Evolutionary conservation across 768 basidiomycete species (phyloP).

Genomic region (Phylloporus sp.): DNA sequence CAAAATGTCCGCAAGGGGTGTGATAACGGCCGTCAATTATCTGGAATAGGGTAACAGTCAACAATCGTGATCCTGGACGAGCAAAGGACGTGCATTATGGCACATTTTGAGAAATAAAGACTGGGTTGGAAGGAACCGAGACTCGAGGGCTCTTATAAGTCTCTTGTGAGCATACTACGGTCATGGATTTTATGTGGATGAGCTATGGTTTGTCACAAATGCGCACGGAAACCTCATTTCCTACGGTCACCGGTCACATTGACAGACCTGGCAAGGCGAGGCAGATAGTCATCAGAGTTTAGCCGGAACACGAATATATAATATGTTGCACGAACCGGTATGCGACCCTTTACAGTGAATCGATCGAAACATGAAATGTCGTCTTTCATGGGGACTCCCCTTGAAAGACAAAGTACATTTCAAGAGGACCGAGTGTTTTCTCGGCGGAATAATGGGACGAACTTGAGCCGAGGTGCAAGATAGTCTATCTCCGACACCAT

Average conservation of each 20-base stretch:
- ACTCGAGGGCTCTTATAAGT: slow-evolving; percentile 18
- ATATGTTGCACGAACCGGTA: slow-evolving; percentile 18
- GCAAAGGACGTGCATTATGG: slow-evolving; percentile 53
- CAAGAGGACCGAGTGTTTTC: slow-evolving; percentile 6
- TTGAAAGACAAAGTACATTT: neutral
- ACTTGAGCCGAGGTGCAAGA: slow-evolving; percentile 15
- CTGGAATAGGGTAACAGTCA: slow-evolving; percentile 31
- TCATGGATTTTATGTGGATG: slow-evolving; percentile 29
- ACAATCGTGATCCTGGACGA: neutral
- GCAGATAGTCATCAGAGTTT: slow-evolving; percentile 25
- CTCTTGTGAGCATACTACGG: slow-evolving; percentile 10
- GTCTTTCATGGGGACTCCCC: slow-evolving; percentile 2
- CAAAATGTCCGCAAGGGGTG: slow-evolving; percentile 65
- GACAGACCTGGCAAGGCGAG: slow-evolving; percentile 34
- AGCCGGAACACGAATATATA: slow-evolving; percentile 18
- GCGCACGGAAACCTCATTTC: slow-evolving; percentile 39
- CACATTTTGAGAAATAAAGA: slow-evolving; percentile 46
- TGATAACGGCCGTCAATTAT: slow-evolving; percentile 74
- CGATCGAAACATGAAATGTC: slow-evolving; percentile 14
- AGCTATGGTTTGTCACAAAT: slow-evolving; percentile 29
- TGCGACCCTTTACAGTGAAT: slow-evolving; percentile 7
- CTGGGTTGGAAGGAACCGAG: slow-evolving; percentile 15
- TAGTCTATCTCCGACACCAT: slow-evolving; percentile 28
- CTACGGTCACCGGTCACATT: slow-evolving; percentile 30
- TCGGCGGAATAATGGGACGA: slow-evolving; percentile 18